Percentiles rank a stretch among this genome's conserved stretches.
These are phyloP conservation scores for Penicillium vulpinum DNA, from an alignment of 2,329 filamentous ascomycete genomes.

Conservation along the genomic window DNA sequence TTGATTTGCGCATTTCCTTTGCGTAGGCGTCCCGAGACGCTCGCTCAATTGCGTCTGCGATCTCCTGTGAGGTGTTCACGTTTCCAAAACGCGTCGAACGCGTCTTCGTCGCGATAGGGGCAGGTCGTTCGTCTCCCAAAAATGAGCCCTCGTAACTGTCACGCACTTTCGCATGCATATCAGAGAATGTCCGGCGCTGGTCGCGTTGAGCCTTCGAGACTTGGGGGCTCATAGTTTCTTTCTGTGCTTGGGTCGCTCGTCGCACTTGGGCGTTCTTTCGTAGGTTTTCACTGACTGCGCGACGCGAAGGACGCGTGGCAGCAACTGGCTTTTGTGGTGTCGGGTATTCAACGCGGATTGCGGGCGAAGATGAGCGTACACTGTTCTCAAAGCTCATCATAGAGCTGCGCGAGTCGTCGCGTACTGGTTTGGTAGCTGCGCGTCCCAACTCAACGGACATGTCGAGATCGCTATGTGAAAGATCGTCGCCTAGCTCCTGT, in stretches of 20 bases:
- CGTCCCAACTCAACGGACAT: conserved; percentile 60
- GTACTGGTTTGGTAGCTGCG: conserved; percentile 44
- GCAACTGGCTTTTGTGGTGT: conserved; percentile 37
- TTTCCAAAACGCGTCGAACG: conserved; percentile 59
- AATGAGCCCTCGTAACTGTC: conserved; percentile 55
- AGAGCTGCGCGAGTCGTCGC: conserved; percentile 53
- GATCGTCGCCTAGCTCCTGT: conserved; percentile 23
- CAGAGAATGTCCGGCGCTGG: conserved; percentile 53
- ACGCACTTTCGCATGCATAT: conserved; percentile 56
- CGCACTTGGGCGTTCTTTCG: conserved; percentile 45
- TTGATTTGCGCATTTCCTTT: conserved; percentile 32
- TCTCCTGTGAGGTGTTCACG: conserved; percentile 44
- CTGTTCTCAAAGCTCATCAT: conserved; percentile 52
- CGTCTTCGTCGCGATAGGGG: conserved; percentile 44
- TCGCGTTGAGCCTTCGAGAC: conserved; percentile 39
- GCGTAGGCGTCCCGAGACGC: conserved; percentile 39
- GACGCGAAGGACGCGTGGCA: conserved; percentile 33
- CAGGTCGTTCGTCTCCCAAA: conserved; percentile 52
- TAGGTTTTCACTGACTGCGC: conserved; percentile 38
- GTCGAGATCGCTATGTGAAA: conserved; percentile 44
- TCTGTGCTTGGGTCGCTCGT: conserved; percentile 42
- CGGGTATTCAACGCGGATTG: conserved; percentile 41
- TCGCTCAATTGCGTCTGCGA: conserved; percentile 41
- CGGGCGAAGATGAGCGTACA: conserved; percentile 42
- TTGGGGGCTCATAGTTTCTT: conserved; percentile 43